Conservation (phyloP, 208 protist genomes). For the Tritrichomonas foetus region DNA sequence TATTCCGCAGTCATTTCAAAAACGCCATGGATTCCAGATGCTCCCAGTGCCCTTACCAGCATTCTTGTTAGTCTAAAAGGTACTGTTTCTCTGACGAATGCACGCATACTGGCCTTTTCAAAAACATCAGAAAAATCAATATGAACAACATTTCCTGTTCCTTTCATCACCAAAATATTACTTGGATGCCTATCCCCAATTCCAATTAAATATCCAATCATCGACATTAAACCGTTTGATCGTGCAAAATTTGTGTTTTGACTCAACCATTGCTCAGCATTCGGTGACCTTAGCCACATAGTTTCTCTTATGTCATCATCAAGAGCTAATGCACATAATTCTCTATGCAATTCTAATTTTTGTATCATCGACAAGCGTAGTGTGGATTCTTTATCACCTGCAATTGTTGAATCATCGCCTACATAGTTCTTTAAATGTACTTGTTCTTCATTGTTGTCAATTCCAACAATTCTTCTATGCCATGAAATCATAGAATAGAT, state of each 20-base stretch:
- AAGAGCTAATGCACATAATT: neutral
- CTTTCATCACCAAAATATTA: neutral
- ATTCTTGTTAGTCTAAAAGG: constrained; percentile 43
- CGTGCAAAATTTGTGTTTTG: neutral
- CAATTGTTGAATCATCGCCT: neutral
- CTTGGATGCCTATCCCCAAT: constrained; percentile 9
- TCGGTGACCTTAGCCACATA: neutral
- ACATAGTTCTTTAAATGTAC: neutral
- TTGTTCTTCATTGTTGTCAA: neutral
- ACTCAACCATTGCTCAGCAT: neutral
- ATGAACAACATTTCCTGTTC: constrained; percentile 16
- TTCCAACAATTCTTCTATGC: neutral
- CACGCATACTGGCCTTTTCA: constrained; percentile 46
- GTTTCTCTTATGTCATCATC: constrained; percentile 10
- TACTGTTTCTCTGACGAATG: neutral
- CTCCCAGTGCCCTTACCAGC: neutral
- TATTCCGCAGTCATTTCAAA: constrained; percentile 21
- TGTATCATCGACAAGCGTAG: neutral
- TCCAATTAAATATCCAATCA: constrained; percentile 36
- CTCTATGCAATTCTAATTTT: neutral
- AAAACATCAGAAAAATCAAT: constrained; percentile 47
- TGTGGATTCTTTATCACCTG: neutral
- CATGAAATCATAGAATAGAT: neutral
- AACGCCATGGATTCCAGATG: neutral
- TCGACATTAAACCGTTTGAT: neutral